Conservation (phyloP, 331 rosid genomes). For the Saraca asoca region DNA sequence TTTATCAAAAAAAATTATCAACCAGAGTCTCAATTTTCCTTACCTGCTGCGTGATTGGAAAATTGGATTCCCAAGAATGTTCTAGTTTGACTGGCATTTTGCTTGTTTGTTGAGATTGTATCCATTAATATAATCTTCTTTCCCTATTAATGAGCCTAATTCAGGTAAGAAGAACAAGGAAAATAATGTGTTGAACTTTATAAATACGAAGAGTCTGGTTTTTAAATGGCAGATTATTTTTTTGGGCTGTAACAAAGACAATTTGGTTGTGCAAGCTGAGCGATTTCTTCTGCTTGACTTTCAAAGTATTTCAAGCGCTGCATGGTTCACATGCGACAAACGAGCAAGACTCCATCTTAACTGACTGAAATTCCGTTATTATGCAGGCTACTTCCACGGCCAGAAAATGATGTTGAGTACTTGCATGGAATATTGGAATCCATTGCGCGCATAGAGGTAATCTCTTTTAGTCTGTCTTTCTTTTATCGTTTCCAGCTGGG, state of each 20-base stretch:
- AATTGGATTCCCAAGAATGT: background rate
- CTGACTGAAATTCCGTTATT: constrained; percentile 28
- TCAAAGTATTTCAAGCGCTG: background rate
- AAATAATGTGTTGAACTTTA: background rate
- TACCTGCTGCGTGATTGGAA: too few species aligned
- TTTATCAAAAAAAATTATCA: too few species aligned
- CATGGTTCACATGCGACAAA: background rate
- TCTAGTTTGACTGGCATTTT: constrained; percentile 3
- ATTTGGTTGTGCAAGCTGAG: constrained; percentile 24
- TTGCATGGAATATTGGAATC: constrained; percentile 90
- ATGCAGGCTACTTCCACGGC: constrained; percentile 83
- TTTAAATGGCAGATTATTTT: constrained; percentile 8
- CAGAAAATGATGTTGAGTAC: constrained; percentile 69
- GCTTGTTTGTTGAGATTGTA: background rate
- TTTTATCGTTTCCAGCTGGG: background rate
- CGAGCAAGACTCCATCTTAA: background rate
- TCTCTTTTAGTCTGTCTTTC: background rate
- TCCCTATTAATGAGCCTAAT: constrained; percentile 1
- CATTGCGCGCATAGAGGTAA: constrained; percentile 92
- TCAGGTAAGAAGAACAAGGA: background rate
- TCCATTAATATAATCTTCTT: background rate
- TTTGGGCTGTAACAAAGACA: constrained; percentile 19
- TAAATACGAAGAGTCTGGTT: constrained; percentile 1
- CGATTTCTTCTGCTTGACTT: background rate
- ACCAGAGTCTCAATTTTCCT: too few species aligned